These are phyloP conservation scores for Crithidia expoeki DNA, from an alignment of 208 protist species.

Conservation along the genomic window DNA sequence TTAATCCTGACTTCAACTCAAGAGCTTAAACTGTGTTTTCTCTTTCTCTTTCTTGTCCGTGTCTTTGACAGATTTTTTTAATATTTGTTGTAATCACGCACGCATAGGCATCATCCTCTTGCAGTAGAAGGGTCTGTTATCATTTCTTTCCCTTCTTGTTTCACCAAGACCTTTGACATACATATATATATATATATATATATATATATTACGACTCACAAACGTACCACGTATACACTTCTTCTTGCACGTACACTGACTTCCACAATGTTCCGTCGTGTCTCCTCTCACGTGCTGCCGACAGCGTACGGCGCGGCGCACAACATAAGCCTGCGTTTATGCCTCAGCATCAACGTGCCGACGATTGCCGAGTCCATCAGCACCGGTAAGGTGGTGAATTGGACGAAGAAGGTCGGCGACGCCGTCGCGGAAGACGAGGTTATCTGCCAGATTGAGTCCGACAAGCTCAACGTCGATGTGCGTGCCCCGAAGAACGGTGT, in stretches of 20 bases:
- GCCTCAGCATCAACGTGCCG: conserved; percentile 94
- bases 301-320: conserved; percentile 35
- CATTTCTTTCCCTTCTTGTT: background rate
- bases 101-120: too few relatives aligned
- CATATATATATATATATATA: too few relatives aligned
- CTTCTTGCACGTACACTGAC: background rate
- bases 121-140: background rate
- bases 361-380: conserved; percentile 98
- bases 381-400: conserved; percentile 95
- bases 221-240: background rate
- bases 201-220: background rate
- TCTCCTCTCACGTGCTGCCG: conserved; percentile 42
- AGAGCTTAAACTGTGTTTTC: too few relatives aligned
- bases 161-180: too few relatives aligned
- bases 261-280: conserved; percentile 69
- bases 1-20: too few relatives aligned
- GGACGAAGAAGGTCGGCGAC: conserved; percentile 96
- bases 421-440: conserved; percentile 96
- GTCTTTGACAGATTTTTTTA: background rate
- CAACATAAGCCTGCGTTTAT: conserved; percentile 75
- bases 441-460: conserved; percentile 97
- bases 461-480: conserved; percentile 98
- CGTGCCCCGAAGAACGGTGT: conserved; percentile 91
- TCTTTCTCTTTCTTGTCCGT: background rate
- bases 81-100: too few relatives aligned